Evolutionary conservation across 73 alveolate genomes (phyloP), one percentile per base, ranked within the genome.

Genomic region (Vitrella brassicaformis): DNA sequence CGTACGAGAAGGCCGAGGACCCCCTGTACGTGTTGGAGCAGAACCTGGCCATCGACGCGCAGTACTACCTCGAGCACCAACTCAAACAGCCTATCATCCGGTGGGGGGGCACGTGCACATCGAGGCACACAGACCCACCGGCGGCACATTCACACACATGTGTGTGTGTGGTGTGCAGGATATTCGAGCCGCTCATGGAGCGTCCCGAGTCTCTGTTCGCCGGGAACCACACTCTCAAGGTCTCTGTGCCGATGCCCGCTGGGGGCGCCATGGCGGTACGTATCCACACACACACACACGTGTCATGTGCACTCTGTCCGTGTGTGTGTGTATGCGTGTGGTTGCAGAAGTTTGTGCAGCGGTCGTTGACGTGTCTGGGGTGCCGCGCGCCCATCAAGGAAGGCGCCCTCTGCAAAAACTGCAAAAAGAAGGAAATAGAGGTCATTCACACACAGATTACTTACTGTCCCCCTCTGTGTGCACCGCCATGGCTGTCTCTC

Each of bases 1-100:
- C 93, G 27, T 96, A 94, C 81, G 98, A 97, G 85, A 90, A 91
- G 77, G 90, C 96, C 69, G 99, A 97, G 88, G 99, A 97, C 81
- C 99, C 99, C 19, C 88, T 96, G 26, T 95, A 83, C 85, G 99
- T 94, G 31, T 87, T 97, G 85, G 93, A 93, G 75, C 90, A 97
- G 83, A 97, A 95, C 87, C 78, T 93, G 39, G 97, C 99, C 18
- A 91, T 97, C 65, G 99, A 97, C 80, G 93, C 89, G 64, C 94
- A 93, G 80, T 92, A 94, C 85, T 97, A 97, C 88, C 79, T 97
- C 64, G 98, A 95, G 45, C 95, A 97, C 73, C 96, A 97, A 87
- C 85, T 97, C 56, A 95, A 96, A 80, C 90, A 86, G 69, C 99
- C 99, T 1, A 88, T 97, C 30, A 0, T 28, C 28, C 0, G 32